These are phyloP conservation scores for Fusarium verrucosum DNA, from an alignment of 2,329 filamentous ascomycete species.

Conservation along the genomic window DNA sequence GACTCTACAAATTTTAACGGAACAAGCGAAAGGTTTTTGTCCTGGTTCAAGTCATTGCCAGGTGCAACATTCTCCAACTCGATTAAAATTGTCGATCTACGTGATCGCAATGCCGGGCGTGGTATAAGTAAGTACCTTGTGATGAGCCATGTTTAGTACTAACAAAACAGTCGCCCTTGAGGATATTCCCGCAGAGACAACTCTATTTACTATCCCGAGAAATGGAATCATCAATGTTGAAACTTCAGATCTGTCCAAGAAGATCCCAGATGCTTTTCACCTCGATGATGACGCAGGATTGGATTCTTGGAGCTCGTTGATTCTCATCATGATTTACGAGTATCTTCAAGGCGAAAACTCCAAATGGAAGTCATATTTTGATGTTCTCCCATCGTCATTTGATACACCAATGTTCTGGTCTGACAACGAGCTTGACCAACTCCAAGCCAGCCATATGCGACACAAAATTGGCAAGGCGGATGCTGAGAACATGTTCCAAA, in stretches of 20 bases:
- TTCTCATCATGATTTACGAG: constrained; percentile 85
- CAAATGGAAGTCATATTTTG: constrained; percentile 80
- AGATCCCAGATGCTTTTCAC: constrained; percentile 64
- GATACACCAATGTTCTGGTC: constrained; percentile 94
- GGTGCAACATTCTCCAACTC: constrained; percentile 63
- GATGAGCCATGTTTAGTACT: not conserved
- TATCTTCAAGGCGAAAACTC: constrained; percentile 67
- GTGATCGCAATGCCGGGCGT: constrained; percentile 60
- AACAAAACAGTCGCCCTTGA: constrained; percentile 73
- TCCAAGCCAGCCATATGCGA: constrained; percentile 81
- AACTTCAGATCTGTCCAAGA: constrained; percentile 73
- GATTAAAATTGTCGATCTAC: constrained; percentile 63
- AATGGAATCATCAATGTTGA: constrained; percentile 74
- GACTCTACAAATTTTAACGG: constrained; percentile 51
- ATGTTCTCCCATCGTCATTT: constrained; percentile 75
- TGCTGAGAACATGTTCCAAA: constrained; percentile 75
- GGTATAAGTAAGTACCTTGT: constrained; percentile 60
- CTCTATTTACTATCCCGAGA: constrained; percentile 83
- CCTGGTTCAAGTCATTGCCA: constrained; percentile 63
- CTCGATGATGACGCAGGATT: constrained; percentile 51
- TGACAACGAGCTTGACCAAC: constrained; percentile 70
- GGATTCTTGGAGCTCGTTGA: constrained; percentile 68
- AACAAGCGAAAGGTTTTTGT: constrained; percentile 58
- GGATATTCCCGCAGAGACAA: constrained; percentile 77
- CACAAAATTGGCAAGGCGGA: constrained; percentile 78